Percentiles rank a stretch among this genome's conserved stretches.
Evolutionary conservation across 352 stramenopile species (phyloP).

Genomic region (Hyaloperonospora brassicae): DNA sequence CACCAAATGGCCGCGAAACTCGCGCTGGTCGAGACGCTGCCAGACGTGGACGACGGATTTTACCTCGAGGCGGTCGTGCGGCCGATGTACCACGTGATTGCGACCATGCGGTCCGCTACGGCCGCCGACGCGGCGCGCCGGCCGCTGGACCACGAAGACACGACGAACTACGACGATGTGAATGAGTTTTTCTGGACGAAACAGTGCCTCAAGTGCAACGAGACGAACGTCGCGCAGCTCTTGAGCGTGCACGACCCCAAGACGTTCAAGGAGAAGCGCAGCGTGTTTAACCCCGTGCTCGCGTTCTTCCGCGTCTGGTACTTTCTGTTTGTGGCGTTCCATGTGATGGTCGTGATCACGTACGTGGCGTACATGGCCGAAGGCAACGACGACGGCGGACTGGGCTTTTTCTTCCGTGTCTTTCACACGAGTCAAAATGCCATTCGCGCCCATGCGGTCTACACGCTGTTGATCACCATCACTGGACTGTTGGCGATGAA

Average conservation of each 20-base stretch:
- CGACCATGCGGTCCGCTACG: constrained; percentile 57
- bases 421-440: constrained; percentile 46
- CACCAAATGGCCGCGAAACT: constrained; percentile 68
- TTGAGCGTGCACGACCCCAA: constrained; percentile 61
- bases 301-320: constrained; percentile 81
- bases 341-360: constrained; percentile 51
- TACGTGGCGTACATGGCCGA: constrained; percentile 70
- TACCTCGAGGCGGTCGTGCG: constrained; percentile 66
- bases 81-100: constrained; percentile 68
- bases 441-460: constrained; percentile 58
- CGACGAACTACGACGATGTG: constrained; percentile 84
- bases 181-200: constrained; percentile 86
- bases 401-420: constrained; percentile 58
- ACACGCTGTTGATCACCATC: constrained; percentile 61
- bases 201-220: constrained; percentile 59
- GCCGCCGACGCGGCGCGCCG: constrained; percentile 35
- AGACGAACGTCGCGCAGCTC: constrained; percentile 56
- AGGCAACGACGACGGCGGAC: constrained; percentile 31
- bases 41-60: constrained; percentile 40
- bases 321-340: constrained; percentile 71
- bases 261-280: constrained; percentile 84
- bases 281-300: constrained; percentile 76
- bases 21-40: constrained; percentile 46
- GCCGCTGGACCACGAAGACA: constrained; percentile 67
- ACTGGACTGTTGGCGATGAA: constrained; percentile 51